Base-by-base conservation (phyloP, 139 green algal species). In the Mychonastes homosphaera region DNA sequence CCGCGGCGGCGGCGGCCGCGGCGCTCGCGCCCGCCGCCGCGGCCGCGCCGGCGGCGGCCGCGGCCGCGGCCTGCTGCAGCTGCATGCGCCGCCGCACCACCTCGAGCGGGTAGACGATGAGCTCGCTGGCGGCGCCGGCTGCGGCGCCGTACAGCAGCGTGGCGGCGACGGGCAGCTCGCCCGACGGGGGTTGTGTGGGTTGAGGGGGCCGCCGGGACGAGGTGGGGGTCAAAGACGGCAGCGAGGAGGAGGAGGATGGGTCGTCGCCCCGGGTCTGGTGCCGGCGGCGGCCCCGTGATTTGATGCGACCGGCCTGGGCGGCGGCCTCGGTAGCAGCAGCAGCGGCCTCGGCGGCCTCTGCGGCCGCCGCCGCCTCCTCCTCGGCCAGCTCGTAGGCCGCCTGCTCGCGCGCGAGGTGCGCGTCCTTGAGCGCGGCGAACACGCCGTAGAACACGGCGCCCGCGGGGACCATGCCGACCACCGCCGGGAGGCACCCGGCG, bases 371-470 rank as follows among this genome's bases (percentile, higher is more conserved):
- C 9, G 23, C 36, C n/a, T 36, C 35, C 8, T 36, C n/a, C 28
- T 40, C 18, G 12, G 19, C 9, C 28, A 38, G 38, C 19, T 39
- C 27, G 8, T 27, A 23, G 15, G 28, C 13, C 13, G 24, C 29
- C 12, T 2, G 24, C 13, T 12, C 45, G 21, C 24, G 16, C 24
- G 15, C 21, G 9, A 76, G 50, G 46, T 76, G 64, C 12, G 21
- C 40, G 34, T 55, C 26, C 67, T 90, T 89, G 8, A 93, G 63
- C n/a, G 79, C 4, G 61, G 90, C 80, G 63, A 88, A 93, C 39
- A 83, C 59, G 35, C 79, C 82, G 55, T 92, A 94, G 62, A 90
- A 94, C 4, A 92, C 69, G 13, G 85, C 85, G 19, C 81, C 80
- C 30, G 78, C 74, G n/a, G 83, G 81, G 1, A 77, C 79, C 73